Evolutionary conservation across 1,284 basidiomycete genomes (phyloP).

Genomic region (Cutaneotrichosporon sp.): DNA sequence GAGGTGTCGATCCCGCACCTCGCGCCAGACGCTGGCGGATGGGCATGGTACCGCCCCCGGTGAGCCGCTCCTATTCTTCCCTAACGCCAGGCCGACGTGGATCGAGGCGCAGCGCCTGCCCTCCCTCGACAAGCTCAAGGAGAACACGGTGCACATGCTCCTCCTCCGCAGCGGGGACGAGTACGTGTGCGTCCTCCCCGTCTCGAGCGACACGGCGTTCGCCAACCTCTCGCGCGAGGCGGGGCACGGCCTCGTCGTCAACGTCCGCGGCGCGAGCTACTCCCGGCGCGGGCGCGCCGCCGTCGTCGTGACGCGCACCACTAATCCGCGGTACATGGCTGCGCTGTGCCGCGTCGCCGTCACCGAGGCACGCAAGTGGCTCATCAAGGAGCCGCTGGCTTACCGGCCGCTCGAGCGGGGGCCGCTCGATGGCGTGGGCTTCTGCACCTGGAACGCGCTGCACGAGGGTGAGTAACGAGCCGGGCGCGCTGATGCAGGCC

Average conservation of each 20-base stretch:
- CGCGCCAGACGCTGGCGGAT: background rate
- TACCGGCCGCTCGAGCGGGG: background rate
- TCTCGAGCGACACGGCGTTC: slow-evolving; percentile 8
- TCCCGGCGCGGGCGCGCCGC: background rate
- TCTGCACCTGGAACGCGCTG: slow-evolving; percentile 25
- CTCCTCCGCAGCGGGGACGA: slow-evolving; percentile 4
- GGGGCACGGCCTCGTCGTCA: background rate
- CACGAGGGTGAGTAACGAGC: slow-evolving; percentile 13
- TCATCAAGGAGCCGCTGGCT: background rate
- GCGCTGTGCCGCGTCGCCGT: slow-evolving; percentile 8
- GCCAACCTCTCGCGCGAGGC: background rate
- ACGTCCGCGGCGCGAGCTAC: background rate
- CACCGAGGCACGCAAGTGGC: slow-evolving; percentile 5
- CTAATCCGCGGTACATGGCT: background rate
- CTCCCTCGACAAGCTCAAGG: slow-evolving; percentile 2
- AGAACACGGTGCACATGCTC: slow-evolving; percentile 14
- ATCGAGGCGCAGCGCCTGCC: slow-evolving; percentile 12
- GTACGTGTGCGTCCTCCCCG: slow-evolving; percentile 13
- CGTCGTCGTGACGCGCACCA: slow-evolving; percentile 4
- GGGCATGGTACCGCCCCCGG: slow-evolving; percentile 18
- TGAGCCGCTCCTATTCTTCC: background rate
- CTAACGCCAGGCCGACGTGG: slow-evolving; percentile 16
- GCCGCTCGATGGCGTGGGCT: slow-evolving; percentile 19
- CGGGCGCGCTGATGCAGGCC: background rate
- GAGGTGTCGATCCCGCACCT: slow-evolving; percentile 1